A percentile compares a stretch with the other conserved stretches of the same genome.
Conservation (phyloP, 345 rosid species). For the Theobroma cacao region DNA sequence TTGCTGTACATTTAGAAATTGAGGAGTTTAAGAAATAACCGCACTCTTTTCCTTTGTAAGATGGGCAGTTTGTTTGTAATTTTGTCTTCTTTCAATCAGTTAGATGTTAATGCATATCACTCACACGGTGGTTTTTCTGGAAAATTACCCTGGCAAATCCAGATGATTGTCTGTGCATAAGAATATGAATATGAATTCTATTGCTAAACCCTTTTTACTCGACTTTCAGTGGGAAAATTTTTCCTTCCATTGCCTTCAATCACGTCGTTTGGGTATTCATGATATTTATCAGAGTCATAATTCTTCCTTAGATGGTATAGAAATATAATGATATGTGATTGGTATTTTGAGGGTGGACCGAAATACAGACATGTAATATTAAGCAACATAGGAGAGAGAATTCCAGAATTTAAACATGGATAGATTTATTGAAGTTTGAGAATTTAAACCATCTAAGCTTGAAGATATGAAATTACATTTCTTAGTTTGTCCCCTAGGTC, state of each 20-base stretch:
- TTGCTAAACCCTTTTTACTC: neutral
- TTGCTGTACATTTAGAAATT: neutral
- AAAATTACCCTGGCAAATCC: neutral
- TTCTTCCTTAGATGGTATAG: neutral
- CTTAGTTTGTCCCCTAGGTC: neutral
- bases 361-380: neutral
- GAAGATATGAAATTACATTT: neutral
- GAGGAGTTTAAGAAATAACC: neutral
- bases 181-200: neutral
- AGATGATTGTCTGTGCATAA: neutral
- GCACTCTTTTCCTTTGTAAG: neutral
- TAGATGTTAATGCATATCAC: neutral
- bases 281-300: neutral
- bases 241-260: neutral
- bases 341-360: neutral
- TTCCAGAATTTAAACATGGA: neutral
- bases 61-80: neutral
- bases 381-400: neutral
- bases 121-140: neutral
- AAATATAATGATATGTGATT: neutral
- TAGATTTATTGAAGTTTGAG: constrained; percentile 1
- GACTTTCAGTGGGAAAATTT: neutral
- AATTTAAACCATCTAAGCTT: neutral
- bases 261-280: neutral
- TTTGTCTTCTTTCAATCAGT: neutral